Evolutionary conservation across 2,329 filamentous ascomycete species (phyloP), one percentile per base, ranked within the genome.

Genomic region (Rhynchosporium secalis): DNA sequence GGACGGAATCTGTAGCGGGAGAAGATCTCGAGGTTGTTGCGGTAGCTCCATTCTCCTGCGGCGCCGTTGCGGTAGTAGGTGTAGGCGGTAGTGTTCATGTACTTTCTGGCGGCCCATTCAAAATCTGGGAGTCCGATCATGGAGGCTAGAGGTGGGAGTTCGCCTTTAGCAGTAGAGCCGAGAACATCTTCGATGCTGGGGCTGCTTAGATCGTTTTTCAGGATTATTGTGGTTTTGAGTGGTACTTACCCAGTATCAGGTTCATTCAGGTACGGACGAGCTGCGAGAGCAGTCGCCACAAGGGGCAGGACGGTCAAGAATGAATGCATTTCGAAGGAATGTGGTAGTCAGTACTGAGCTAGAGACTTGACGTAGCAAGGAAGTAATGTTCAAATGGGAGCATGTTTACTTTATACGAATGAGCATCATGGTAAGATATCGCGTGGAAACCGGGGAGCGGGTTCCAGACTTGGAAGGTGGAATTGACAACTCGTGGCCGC

Each of bases 11-110:
- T 75, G 68, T 80, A 81, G 13, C 80, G 78, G 64, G 76, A 74
- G 72, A 77, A 85, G 33, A 79, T 76, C 72, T 85, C 83, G 5
- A 84, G 76, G 72, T 85, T 85, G 72, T 83, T 83, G 55, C 82
- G 77, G 73, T 83, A 84, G 1, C 77, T 75, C 78, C 79, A 84
- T 73, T 84, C 82, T 63, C 81, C 82, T 3, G 77, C 81, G 3
- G 81, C 81, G 26, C 81, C 82, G 66, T 81, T 83, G 62, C 81
- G 79, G 73, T 84, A 84, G 72, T 83, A 84, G n/a, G 81, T 82
- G 72, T 81, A 84, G 68, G 80, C 78, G 28, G 73, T 69, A 12
- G 67, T 63, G 61, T 80, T 78, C 68, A 84, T 76, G 66, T 78
- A 78, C 57, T 78, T 76, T 60, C 80, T 75, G 28, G 81, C 82